phyloP scores from a whole-genome alignment of 176 grass and related monocot species.

The Avena atlantica region DNA sequence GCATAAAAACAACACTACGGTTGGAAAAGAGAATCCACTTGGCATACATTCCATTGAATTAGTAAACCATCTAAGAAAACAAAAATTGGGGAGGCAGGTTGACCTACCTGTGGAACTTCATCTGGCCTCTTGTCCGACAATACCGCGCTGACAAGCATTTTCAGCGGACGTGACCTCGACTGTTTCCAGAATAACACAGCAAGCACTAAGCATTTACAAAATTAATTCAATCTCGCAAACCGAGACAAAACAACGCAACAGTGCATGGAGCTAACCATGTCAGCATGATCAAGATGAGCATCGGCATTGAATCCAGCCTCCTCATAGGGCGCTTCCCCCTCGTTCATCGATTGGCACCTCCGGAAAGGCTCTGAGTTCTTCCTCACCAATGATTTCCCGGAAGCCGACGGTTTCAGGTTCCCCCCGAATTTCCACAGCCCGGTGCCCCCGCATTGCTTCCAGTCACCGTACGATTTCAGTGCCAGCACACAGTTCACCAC shows the following conservation, averaged over 20 bases:
- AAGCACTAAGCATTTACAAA: conserved; percentile 22
- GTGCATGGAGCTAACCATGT: conserved; percentile 64
- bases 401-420: conserved; percentile 61
- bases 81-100: conserved; percentile 30
- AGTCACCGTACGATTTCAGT: conserved; percentile 87
- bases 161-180: conserved; percentile 77
- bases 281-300: conserved; percentile 55
- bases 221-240: conserved; percentile 37
- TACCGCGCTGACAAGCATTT: conserved; percentile 83
- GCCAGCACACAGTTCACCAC: conserved; percentile 94
- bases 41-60: conserved; percentile 8
- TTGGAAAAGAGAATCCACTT: conserved; percentile 21
- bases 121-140: conserved; percentile 92
- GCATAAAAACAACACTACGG: conserved; percentile 38
- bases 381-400: conserved; percentile 77
- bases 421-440: conserved; percentile 96
- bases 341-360: conserved; percentile 78
- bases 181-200: conserved; percentile 44
- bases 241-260: conserved; percentile 24
- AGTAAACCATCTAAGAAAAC: conserved; percentile 19
- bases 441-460: conserved; percentile 91
- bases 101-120: conserved; percentile 88
- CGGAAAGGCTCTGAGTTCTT: conserved; percentile 81
- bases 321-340: conserved; percentile 55
- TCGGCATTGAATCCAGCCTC: conserved; percentile 65